Evolutionary conservation across 2,329 filamentous ascomycete species (phyloP), one percentile per base, ranked within the genome.

Genomic region (Diaporthe sp.): DNA sequence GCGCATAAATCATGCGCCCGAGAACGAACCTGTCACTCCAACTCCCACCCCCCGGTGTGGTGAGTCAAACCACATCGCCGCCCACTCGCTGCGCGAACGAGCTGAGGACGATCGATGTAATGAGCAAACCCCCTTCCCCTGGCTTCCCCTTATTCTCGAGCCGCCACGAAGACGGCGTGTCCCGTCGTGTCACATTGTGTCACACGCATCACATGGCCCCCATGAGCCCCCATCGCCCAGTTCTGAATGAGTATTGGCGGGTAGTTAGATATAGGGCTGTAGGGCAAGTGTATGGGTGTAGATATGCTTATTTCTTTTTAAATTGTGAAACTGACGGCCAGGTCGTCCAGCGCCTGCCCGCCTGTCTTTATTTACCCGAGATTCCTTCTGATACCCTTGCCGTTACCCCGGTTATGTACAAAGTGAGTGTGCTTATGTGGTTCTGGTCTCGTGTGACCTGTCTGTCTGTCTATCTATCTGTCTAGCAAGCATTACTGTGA

Each of bases 401-500:
- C 45, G 15, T 54, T 54, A 28, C 47, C 33, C 22, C n/a, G 33
- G 47, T 40, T 68, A 68, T 68, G 33, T 68, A 68, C 64, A 68
- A 54, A 54, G 64, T 28, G 47, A 38, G 64, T 40, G 64, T 68
- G 64, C n/a, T n/a, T 54, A 52, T 68, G 64, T 54, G 17, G 25
- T 35, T 35, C 13, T 67, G 30, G 30, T 54, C 64, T 38, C n/a
- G 19, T 38, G 30, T 67, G 47, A 28, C 33, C 45, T 1, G 30
- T 45, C 60, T 30, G 60, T 13, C 33, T 25, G 47, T 40, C 64
- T 68, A 17, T 50, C 52, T 28, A 30, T 33, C 12, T 55, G 30
- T 45, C 72, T 60, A 52, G 7, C 30, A 10, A 30, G 13, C 28
- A 5, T 64, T 76, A 76, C 28, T 76, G 72, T 13, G 72, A 64